Base-by-base conservation (phyloP, 2,329 filamentous ascomycete genomes). In the Aschersonia sp. region DNA sequence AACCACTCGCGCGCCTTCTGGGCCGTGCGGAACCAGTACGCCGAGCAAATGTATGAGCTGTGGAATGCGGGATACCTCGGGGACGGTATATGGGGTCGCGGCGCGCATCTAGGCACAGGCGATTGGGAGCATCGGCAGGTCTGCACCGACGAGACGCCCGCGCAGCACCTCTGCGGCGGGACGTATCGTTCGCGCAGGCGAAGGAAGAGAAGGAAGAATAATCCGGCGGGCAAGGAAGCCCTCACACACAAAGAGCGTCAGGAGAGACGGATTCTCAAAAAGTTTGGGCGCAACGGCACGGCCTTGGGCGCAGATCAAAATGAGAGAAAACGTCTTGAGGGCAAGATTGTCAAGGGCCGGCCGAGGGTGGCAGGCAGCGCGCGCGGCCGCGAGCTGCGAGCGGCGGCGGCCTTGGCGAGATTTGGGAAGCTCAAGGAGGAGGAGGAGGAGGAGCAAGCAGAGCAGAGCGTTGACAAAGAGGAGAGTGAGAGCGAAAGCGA, bases 1-100 rank as follows among this genome's bases (percentile, higher is more conserved):
- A 94, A 94, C 61, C 87, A 94, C 60, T 83, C 80, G 2, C 74
- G 77, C 48, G 79, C 77, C 2, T 94, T 94, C 58, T 94, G 87
- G 87, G 74, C 76, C 8, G 82, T 89, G 14, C 71, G 87, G 44
- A 84, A 92, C 61, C 66, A 70, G 41, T 92, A 84, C 58, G 81
- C 84, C 1, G 72, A 71, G 7, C 75, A 87, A 48, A 79, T 94
- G 76, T 76, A 79, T 52, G 70, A 55, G 1, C 66, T 94, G 1
- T 92, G 86, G 84, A 62, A 62, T 1, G 76, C 73, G 48, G 71
- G 71, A 1, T 94, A 92, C 58, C 83, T 77, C 0, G 87, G 87
- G 3, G 87, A 94, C 51, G 88, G 87, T 0, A 64, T 94, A 44
- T 94, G 87, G 87, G 86, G 87, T 6, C 68, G 77, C 31, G 87